phyloP scores from a whole-genome alignment of 208 protist genomes.

The Phytomonas sp. region DNA sequence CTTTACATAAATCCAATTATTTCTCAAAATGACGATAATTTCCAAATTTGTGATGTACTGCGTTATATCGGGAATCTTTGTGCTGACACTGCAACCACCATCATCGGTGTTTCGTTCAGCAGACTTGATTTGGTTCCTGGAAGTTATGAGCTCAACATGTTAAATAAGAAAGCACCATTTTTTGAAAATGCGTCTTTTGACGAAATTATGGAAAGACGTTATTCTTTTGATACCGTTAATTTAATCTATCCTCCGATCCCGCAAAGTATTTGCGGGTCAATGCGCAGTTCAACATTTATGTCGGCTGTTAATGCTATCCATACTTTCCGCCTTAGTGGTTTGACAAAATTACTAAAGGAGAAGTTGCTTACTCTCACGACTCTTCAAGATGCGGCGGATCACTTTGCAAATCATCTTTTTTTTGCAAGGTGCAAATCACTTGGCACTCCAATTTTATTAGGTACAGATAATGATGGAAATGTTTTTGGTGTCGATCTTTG shows the following conservation, averaged over 20 bases:
- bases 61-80: constrained; percentile 38
- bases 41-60: constrained; percentile 57
- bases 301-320: constrained; percentile 26
- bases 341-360: constrained; percentile 21
- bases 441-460: constrained; percentile 40
- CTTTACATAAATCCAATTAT: constrained; percentile 26
- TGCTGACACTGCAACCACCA: constrained; percentile 30
- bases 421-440: constrained; percentile 32
- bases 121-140: constrained; percentile 10
- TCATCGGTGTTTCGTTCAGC: constrained; percentile 57
- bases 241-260: constrained; percentile 44
- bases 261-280: constrained; percentile 19
- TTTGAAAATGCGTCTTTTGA: constrained; percentile 40
- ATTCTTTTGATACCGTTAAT: constrained; percentile 32
- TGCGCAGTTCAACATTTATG: constrained; percentile 20
- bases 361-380: constrained; percentile 42
- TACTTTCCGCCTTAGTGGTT: constrained; percentile 16
- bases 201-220: constrained; percentile 19
- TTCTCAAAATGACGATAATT: constrained; percentile 5
- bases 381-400: constrained; percentile 49
- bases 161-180: constrained; percentile 30
- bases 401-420: constrained; percentile 45
- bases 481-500: constrained; percentile 53
- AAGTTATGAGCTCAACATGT: constrained; percentile 19
- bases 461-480: constrained; percentile 38